Evolutionary conservation across 495 filamentous ascomycete genomes (phyloP), one percentile per base, ranked within the genome.

Genomic region (Daldinia concentrica): DNA sequence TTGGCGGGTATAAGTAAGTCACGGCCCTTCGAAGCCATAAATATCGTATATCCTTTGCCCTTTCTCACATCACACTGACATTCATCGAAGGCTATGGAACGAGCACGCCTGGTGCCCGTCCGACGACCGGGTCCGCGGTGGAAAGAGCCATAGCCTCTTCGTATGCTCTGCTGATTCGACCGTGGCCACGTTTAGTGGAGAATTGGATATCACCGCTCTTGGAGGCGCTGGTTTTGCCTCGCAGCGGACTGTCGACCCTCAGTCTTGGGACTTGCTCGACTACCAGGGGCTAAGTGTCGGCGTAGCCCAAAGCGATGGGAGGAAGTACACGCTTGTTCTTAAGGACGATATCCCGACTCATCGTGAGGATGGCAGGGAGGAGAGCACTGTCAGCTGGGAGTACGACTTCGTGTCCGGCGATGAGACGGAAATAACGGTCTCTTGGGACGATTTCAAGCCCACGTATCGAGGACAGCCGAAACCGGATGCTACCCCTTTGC

Each of bases 181-280:
- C 27, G 51, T 60, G 19, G 73, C 66, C 22, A 85, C 83, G 0
- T 95, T 97, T 78, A 77, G 85, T 50, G 93, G 93, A 9, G 79
- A 80, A 17, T 86, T 96, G 5, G 91, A 94, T 77, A 91, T 90
- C 52, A 83, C 80, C n/a, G 88, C 89, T 0, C 87, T 96, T 0
- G 91, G 91, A 12, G 92, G 92, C 9, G 92, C 93, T 0, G 93
- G 93, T 4, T 97, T 96, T 75, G 92, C 93, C 1, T 90, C 87
- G 0, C 92, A 94, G 70, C 87, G 90, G 27, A 92, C 92, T 11
- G 81, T 81, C n/a, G 81, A 83, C 14, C 75, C 79, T 0, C 63
- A 73, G 6, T 74, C 50, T 3, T 91, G 89, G 87, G 82, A 92
- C 71, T 74, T 92, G 7, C 80, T 82, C 6, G 68, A 39, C 14